These are phyloP conservation scores for Aspergillus ruber DNA, from an alignment of 2,329 filamentous ascomycete species.

Conservation along the genomic window DNA sequence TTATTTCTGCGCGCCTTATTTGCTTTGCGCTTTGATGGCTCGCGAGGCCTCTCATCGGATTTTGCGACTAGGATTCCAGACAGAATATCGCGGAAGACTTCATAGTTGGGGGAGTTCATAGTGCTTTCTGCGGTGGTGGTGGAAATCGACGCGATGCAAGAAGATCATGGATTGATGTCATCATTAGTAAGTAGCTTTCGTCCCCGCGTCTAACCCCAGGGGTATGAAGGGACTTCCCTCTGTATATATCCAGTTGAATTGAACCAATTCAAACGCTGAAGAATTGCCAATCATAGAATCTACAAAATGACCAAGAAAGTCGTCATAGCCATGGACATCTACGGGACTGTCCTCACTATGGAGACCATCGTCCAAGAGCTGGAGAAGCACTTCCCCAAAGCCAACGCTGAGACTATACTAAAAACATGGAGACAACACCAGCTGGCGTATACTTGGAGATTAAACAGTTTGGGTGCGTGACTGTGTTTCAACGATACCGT, in stretches of 20 bases:
- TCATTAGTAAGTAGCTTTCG: neutral
- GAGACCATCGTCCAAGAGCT: conserved; percentile 60
- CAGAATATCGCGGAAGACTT: conserved; percentile 67
- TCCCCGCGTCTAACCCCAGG: neutral
- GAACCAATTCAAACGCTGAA: neutral
- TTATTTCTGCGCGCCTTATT: conserved; percentile 14
- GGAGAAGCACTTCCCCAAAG: conserved; percentile 50
- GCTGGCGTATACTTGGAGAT: conserved; percentile 70
- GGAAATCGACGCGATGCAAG: neutral
- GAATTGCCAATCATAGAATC: neutral
- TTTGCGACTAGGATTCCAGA: conserved; percentile 62
- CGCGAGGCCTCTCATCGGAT: conserved; percentile 46
- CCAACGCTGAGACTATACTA: conserved; percentile 53
- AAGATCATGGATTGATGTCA: conserved; percentile 4
- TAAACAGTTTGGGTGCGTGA: conserved; percentile 66
- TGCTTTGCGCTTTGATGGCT: conserved; percentile 25
- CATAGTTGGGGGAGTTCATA: conserved; percentile 47
- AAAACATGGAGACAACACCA: conserved; percentile 62
- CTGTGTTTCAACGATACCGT: neutral
- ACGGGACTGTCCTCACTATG: conserved; percentile 68
- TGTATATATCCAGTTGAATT: neutral
- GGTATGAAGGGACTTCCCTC: neutral
- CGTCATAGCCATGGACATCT: conserved; percentile 66
- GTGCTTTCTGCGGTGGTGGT: neutral
- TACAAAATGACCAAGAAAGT: conserved; percentile 21